Evolutionary conservation across 225 moss, liverwort and hornwort species (phyloP).

Genomic region (Lunularia cruciata): DNA sequence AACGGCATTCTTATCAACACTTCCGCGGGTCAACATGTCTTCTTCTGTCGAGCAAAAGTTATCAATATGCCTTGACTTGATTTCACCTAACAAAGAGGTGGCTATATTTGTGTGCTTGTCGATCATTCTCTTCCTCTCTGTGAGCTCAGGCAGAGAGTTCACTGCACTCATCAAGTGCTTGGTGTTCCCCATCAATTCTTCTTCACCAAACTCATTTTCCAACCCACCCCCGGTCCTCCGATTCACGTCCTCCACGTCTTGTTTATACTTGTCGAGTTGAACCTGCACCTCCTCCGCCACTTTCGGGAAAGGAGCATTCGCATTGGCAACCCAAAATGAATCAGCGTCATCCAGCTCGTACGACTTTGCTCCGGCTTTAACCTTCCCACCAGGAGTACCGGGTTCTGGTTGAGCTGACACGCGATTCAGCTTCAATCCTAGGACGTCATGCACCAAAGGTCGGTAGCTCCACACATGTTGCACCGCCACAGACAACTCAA

Average conservation of each 20-base stretch:
- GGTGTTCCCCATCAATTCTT: slow-evolving; percentile 85
- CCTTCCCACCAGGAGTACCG: slow-evolving; percentile 54
- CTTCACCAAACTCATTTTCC: slow-evolving; percentile 73
- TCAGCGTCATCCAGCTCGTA: slow-evolving; percentile 92
- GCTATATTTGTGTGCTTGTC: slow-evolving; percentile 97
- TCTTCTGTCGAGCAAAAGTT: slow-evolving; percentile 79
- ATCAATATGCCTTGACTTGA: slow-evolving; percentile 78
- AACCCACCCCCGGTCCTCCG: slow-evolving; percentile 68
- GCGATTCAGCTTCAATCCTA: slow-evolving; percentile 94
- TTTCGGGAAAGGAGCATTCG: slow-evolving; percentile 72
- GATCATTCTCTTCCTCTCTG: slow-evolving; percentile 88
- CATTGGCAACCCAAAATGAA: slow-evolving; percentile 85
- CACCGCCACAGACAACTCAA: slow-evolving; percentile 88
- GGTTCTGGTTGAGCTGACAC: slow-evolving; percentile 79
- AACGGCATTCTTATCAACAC: slow-evolving; percentile 58
- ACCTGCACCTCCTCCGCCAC: slow-evolving; percentile 85
- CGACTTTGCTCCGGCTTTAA: slow-evolving; percentile 66
- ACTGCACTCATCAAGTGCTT: slow-evolving; percentile 92
- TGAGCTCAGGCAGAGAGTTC: slow-evolving; percentile 90
- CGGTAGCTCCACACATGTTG: slow-evolving; percentile 97
- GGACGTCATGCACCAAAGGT: slow-evolving; percentile 87
- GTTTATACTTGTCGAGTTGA: slow-evolving; percentile 74
- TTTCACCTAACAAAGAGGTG: slow-evolving; percentile 81
- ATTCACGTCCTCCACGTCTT: slow-evolving; percentile 89
- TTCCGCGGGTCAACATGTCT: slow-evolving; percentile 80